Evolutionary conservation across 2,329 filamentous ascomycete genomes (phyloP), one percentile per base, ranked within the genome.

Genomic region (Ophioceras dolichostomum): DNA sequence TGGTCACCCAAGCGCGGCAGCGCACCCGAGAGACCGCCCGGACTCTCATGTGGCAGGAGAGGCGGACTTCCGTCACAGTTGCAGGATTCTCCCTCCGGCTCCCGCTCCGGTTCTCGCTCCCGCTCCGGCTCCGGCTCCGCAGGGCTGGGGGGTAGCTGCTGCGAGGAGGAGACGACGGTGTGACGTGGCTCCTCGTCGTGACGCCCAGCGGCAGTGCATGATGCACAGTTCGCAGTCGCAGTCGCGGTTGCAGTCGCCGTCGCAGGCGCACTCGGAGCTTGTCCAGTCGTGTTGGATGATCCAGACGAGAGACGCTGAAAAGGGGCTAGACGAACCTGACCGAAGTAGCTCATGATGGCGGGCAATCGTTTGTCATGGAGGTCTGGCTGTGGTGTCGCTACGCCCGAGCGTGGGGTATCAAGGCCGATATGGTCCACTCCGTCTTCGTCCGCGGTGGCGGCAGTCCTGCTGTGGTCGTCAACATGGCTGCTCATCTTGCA

Each of bases 291-390:
- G 52, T 54, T 53, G 49, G 56, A 59, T 41, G 52, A 53, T 48
- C 56, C 50, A 49, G 55, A 59, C 48, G 57, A 57, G 51, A 59
- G 60, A 57, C 58, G 56, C 49, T 67, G 62, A 71, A 73, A 72
- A 78, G 79, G 76, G 68, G 74, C 76, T 71, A 75, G 74, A 95
- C 91, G 80, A 94, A 98, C 91, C 89, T 98, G 91, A 68, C 82
- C 83, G 74, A 96, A 94, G 72, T 91, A 95, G 70, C 82, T 93
- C 73, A 91, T 82, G 67, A 96, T 94, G 58, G 87, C 85, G 49
- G 91, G 91, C 57, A 94, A 71, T 64, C 91, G 83, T 67, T 94
- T 95, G 67, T 98, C 91, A 55, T 83, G 80, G 45, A 83, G 80
- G 63, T 96, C 89, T 48, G 91, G 91, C 54, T 88, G 83, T 49